Conservation (phyloP, 73 alveolate species). For the Paramecium tetraurelia region DNA sequence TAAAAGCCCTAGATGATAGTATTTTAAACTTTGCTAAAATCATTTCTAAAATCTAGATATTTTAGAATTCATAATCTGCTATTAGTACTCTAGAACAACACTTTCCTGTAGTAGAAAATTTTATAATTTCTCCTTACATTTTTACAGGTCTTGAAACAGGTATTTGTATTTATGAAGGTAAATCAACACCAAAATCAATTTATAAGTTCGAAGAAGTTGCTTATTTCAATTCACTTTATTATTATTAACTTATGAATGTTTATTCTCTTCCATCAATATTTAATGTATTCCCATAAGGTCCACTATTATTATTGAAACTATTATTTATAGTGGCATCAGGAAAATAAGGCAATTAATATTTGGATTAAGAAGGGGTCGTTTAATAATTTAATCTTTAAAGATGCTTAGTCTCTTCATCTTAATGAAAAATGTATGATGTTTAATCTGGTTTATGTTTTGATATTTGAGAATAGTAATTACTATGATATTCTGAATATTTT, state of each 20-base stretch:
- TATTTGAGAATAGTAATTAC: not conserved
- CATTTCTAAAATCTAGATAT: constrained; percentile 17
- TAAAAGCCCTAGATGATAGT: not conserved
- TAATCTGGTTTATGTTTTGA: constrained; percentile 2
- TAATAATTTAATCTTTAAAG: not conserved
- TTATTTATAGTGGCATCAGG: not conserved
- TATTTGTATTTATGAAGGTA: not conserved
- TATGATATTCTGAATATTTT: constrained; percentile 4
- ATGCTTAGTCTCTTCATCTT: not conserved
- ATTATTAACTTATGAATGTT: not conserved
- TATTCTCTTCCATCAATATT: not conserved
- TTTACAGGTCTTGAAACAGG: not conserved
- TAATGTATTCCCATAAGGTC: not conserved
- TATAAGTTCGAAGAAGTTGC: not conserved
- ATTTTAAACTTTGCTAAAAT: not conserved
- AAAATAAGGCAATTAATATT: constrained; percentile 40
- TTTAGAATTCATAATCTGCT: constrained; percentile 20
- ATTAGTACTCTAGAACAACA: constrained; percentile 15
- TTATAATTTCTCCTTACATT: not conserved
- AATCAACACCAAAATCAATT: constrained; percentile 10
- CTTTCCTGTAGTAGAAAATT: not conserved
- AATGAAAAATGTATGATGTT: not conserved
- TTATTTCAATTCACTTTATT: not conserved
- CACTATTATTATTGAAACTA: not conserved
- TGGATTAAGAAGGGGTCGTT: not conserved